Conservation (phyloP, 176 grass and related monocot species). For the Ananas comosus region DNA sequence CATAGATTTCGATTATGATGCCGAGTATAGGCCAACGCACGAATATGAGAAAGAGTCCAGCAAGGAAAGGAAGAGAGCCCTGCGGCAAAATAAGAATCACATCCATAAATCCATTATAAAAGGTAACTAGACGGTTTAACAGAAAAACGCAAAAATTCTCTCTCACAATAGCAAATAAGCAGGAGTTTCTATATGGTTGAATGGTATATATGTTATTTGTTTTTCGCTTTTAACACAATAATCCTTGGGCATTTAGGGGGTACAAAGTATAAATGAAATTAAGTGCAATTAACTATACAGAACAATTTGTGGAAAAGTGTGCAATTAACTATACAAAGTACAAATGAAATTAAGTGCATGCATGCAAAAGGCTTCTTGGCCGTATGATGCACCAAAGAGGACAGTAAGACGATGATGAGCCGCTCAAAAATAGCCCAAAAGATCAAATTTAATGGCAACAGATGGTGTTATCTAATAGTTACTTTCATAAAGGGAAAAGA, state of each 20-base stretch:
- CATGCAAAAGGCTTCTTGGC: not conserved
- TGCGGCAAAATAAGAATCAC: conserved; percentile 15
- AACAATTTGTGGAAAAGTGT: not conserved
- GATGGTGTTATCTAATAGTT: not conserved
- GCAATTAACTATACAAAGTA: not conserved
- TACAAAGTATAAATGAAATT: not conserved
- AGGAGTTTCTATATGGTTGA: no score
- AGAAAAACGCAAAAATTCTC: no score
- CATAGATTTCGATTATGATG: conserved; percentile 67
- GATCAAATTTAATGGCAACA: not conserved
- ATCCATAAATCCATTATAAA: not conserved
- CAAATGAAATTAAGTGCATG: not conserved
- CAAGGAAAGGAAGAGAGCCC: conserved; percentile 82
- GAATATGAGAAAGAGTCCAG: conserved; percentile 87
- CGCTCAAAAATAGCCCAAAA: not conserved
- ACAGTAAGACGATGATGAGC: not conserved
- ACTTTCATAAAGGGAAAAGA: not conserved
- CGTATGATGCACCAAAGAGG: not conserved
- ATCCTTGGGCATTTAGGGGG: no score
- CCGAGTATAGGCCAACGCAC: conserved; percentile 78
- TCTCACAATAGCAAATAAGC: no score
- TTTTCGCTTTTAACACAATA: no score
- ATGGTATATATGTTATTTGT: no score
- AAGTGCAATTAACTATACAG: not conserved
- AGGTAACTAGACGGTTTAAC: not conserved